phyloP scores from a whole-genome alignment of 495 filamentous ascomycete genomes.

The Glonium stellatum region DNA sequence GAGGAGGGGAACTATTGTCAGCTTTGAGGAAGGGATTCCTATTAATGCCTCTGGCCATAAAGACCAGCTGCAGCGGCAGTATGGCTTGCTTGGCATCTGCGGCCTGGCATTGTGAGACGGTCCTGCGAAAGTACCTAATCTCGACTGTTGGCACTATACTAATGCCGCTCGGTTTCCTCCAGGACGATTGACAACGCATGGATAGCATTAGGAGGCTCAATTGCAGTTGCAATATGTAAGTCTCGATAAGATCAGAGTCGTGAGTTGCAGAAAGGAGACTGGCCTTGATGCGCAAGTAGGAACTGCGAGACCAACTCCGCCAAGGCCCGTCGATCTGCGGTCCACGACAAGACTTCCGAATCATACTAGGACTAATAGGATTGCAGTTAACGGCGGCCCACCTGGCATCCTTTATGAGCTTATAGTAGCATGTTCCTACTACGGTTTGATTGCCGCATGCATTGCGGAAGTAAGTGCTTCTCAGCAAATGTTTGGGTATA shows the following conservation, averaged over 20 bases:
- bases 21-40: constrained; percentile 12
- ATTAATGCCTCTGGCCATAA: constrained; percentile 50
- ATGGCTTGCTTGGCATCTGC: constrained; percentile 46
- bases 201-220: constrained; percentile 48
- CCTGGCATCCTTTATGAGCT: constrained; percentile 25
- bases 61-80: constrained; percentile 51
- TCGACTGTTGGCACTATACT: neutral
- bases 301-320: too few relatives aligned
- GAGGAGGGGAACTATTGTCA: constrained; percentile 11
- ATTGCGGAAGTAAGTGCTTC: constrained; percentile 24
- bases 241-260: neutral
- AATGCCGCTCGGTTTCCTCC: neutral
- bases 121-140: neutral
- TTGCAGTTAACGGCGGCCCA: constrained; percentile 15
- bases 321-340: too few relatives aligned
- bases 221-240: constrained; percentile 49
- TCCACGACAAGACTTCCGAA: too few relatives aligned
- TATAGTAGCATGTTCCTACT: constrained; percentile 24
- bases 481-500: neutral
- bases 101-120: constrained; percentile 40
- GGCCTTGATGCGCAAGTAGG: too few relatives aligned
- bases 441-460: constrained; percentile 21
- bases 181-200: constrained; percentile 49
- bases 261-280: too few relatives aligned
- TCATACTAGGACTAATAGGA: neutral